Evolutionary conservation across 2,329 filamentous ascomycete species (phyloP).

Genomic region (Alternaria brassicicola): DNA sequence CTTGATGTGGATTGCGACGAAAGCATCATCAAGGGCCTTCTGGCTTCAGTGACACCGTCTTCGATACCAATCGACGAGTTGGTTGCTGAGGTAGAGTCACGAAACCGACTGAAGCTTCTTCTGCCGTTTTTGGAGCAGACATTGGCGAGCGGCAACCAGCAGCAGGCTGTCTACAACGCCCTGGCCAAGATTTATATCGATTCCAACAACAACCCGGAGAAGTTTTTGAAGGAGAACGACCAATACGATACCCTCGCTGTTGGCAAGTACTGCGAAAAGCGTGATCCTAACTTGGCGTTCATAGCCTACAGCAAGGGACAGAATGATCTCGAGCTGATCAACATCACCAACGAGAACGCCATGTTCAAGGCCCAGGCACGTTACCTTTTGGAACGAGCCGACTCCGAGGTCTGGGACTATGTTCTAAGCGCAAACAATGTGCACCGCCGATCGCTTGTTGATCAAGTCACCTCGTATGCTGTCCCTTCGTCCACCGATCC

Average conservation of each 20-base stretch:
- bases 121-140: slow-evolving; percentile 95
- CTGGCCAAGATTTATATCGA: slow-evolving; percentile 99
- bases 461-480: slow-evolving; percentile 94
- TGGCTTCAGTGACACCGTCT: slow-evolving; percentile 81
- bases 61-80: slow-evolving; percentile 94
- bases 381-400: slow-evolving; percentile 89
- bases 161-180: slow-evolving; percentile 96
- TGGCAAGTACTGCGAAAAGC: slow-evolving; percentile 98
- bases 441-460: slow-evolving; percentile 88
- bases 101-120: slow-evolving; percentile 93
- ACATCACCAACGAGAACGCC: slow-evolving; percentile 98
- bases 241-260: slow-evolving; percentile 91
- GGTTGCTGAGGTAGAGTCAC: slow-evolving; percentile 90
- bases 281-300: slow-evolving; percentile 92
- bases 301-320: slow-evolving; percentile 96
- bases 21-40: slow-evolving; percentile 89
- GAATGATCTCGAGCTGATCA: slow-evolving; percentile 95
- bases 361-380: slow-evolving; percentile 99
- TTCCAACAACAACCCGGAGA: slow-evolving; percentile 96
- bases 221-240: slow-evolving; percentile 96
- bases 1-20: slow-evolving; percentile 98
- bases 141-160: slow-evolving; percentile 86
- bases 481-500: slow-evolving; percentile 85
- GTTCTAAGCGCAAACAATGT: slow-evolving; percentile 96
- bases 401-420: slow-evolving; percentile 90